Evolutionary conservation across 116 monocot genomes (phyloP).

Genomic region (Dioscorea cayenensis): DNA sequence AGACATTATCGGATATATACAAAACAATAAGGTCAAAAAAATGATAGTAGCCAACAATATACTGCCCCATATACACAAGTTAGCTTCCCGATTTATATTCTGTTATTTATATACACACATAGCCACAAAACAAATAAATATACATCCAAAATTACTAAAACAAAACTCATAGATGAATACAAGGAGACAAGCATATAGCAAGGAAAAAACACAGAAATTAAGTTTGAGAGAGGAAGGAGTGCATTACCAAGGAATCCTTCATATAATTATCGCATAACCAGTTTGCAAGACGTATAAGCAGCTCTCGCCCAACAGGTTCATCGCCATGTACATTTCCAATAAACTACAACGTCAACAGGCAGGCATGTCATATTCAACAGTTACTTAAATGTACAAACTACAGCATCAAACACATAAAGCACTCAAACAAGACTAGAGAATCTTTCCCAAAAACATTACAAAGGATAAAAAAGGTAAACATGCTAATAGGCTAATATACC

Average conservation of each 20-base stretch:
- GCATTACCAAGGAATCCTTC: conserved; percentile 78
- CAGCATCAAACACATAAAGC: not conserved
- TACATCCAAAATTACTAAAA: not conserved
- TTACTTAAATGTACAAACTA: not conserved
- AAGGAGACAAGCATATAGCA: not conserved
- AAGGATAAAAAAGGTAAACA: no score
- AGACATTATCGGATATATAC: no score
- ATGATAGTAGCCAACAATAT: no score
- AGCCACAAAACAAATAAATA: not conserved
- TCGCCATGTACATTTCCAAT: conserved; percentile 97
- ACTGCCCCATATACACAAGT: no score
- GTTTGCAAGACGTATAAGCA: conserved; percentile 76
- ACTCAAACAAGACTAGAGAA: no score
- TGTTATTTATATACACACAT: not conserved
- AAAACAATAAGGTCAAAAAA: no score
- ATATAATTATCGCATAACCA: conserved; percentile 91
- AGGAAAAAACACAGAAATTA: not conserved
- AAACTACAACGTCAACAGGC: conserved; percentile 38
- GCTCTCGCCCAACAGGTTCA: conserved; percentile 91
- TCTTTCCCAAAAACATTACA: no score
- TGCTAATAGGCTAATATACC: no score
- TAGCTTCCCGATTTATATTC: no score
- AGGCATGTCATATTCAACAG: not conserved
- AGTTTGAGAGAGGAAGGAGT: not conserved
- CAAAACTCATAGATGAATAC: not conserved